Evolutionary conservation across 169 alveolate species (phyloP), one percentile per base, ranked within the genome.

Genomic region (Plasmodium gallinaceum): DNA sequence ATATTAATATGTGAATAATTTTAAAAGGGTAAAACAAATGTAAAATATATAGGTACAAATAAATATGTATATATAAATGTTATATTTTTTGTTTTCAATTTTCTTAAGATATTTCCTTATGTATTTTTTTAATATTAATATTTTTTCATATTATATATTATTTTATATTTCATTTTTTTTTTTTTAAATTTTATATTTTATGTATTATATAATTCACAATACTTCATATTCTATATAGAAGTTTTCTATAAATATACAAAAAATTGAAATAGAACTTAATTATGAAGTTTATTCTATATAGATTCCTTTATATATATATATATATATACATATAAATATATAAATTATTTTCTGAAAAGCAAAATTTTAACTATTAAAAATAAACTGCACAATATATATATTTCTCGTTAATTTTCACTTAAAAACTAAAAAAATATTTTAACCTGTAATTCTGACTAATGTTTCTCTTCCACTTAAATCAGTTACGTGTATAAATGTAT

Each of bases 391-490:
- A 32, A 4, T 2, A 37, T n/a, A 39, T 26, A 14, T 75, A 10
- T 43, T 45, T 12, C 22, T 61, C 1, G 4, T 32, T 32, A 1
- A 2, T 2, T 32, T 32, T 32, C 39, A 32, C 39, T 32, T 32
- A 32, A 32, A n/a, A n/a, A n/a, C n/a, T 32, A 32, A 2, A 32
- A 32, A 32, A 32, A 32, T 32, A 2, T 61, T 70, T 92, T 9
- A 58, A 94, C 96, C 99, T 42, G 99, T 98, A 74, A 98, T 99
- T 90, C 99, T 98, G 73, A 97, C 99, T 88, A 98, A 96, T 42
- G 99, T 99, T 95, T 99, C 99, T 90, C 99, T 95, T 39, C 99
- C 99, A 69, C 99, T 98, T 88, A 98, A 95, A 94, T 99, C 99
- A 26, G 99, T 99, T 66, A 98, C 99, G 93, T 99, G 99, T 88